Evolutionary conservation across 768 basidiomycete genomes (phyloP).

Genomic region (Antrodiella citrinella): DNA sequence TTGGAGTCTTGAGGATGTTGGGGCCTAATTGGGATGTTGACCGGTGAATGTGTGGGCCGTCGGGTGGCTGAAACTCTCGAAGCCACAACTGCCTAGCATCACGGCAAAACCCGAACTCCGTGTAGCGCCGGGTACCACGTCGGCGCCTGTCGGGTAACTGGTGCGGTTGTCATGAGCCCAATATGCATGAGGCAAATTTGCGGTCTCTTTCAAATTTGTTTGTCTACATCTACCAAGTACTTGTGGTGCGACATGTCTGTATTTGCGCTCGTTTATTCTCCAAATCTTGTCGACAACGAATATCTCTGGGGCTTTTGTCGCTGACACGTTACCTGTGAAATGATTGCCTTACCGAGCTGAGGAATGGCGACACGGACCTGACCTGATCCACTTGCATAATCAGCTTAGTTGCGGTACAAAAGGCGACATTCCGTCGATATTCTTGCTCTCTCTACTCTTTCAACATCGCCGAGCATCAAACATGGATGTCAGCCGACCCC

Average conservation of each 20-base stretch:
- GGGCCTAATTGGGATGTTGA: constrained; percentile 3
- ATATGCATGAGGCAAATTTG: no score
- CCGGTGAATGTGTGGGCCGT: background rate
- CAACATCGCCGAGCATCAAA: background rate
- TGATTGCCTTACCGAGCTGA: background rate
- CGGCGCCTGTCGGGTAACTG: background rate
- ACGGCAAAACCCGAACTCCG: background rate
- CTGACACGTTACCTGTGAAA: background rate
- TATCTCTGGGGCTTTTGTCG: no score
- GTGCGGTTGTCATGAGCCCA: background rate
- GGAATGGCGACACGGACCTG: background rate
- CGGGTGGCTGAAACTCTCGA: background rate
- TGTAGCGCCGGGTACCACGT: background rate
- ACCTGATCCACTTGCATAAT: no score
- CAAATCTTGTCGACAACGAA: background rate
- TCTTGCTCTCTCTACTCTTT: no score
- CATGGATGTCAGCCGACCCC: background rate
- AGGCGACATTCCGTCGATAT: no score
- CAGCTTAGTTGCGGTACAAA: no score
- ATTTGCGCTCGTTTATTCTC: background rate
- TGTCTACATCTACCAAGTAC: no score
- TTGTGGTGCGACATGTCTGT: background rate
- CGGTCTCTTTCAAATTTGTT: no score
- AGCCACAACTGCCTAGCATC: background rate
- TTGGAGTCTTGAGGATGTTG: constrained; percentile 28